Conservation (phyloP, 441 rosid species). For the Raphanus hybrid region DNA sequence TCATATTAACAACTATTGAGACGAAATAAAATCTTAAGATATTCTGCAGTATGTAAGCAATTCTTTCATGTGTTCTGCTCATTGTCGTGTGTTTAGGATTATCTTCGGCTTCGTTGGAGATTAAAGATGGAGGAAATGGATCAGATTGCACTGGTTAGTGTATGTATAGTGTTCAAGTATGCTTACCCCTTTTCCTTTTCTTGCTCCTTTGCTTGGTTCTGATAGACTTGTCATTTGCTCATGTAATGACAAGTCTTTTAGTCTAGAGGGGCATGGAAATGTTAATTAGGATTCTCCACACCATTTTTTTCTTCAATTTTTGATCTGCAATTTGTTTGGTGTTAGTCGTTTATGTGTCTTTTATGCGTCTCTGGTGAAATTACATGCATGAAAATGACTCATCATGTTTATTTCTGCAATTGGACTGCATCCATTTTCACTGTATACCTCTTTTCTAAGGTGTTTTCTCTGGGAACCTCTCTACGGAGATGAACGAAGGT, state of each 20-base stretch:
- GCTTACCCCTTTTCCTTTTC: background rate
- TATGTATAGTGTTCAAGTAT: background rate
- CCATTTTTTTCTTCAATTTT: background rate
- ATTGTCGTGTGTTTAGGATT: conserved; percentile 51
- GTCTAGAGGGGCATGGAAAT: background rate
- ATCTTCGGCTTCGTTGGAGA: conserved; percentile 88
- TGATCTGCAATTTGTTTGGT: background rate
- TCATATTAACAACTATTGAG: background rate
- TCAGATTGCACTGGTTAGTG: conserved; percentile 46
- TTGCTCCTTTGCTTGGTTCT: background rate
- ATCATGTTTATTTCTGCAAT: background rate
- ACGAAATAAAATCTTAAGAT: no score
- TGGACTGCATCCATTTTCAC: conserved; percentile 6
- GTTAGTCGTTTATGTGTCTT: conserved; percentile 7
- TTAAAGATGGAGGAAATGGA: conserved; percentile 61
- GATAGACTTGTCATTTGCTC: background rate
- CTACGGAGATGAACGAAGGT: conserved; percentile 61
- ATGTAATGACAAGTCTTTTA: no score
- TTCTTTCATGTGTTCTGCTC: conserved; percentile 2
- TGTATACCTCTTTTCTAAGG: conserved; percentile 45
- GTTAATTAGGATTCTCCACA: background rate
- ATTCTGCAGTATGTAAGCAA: background rate
- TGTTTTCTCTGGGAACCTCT: conserved; percentile 78
- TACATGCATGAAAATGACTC: conserved; percentile 6
- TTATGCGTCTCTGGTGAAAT: background rate